These are phyloP conservation scores for Neurospora tetrasperma DNA, from an alignment of 495 filamentous ascomycete species.

Conservation along the genomic window DNA sequence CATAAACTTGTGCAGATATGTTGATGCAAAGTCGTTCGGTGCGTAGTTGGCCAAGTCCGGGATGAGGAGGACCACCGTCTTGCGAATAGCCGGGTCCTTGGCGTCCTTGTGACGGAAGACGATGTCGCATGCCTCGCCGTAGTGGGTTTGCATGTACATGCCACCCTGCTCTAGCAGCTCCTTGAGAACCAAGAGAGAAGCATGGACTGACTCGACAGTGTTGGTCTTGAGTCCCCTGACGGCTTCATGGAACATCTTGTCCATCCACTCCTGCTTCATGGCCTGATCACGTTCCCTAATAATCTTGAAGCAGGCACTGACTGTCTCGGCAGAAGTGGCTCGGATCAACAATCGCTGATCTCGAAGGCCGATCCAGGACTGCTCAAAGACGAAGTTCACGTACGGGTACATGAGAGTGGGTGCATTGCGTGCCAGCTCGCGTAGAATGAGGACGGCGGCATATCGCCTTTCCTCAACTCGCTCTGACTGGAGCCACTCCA, in stretches of 20 bases:
- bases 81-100: constrained; percentile 73
- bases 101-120: constrained; percentile 85
- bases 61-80: constrained; percentile 79
- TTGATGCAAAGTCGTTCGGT: constrained; percentile 70
- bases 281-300: constrained; percentile 80
- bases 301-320: constrained; percentile 88
- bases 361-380: constrained; percentile 88
- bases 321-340: constrained; percentile 79
- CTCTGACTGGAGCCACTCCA: constrained; percentile 95
- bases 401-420: constrained; percentile 90
- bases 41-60: constrained; percentile 89
- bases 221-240: constrained; percentile 64
- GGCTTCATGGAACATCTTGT: constrained; percentile 75
- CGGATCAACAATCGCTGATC: constrained; percentile 85
- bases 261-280: constrained; percentile 77
- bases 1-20: constrained; percentile 93
- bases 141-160: constrained; percentile 96
- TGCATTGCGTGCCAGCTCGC: constrained; percentile 81
- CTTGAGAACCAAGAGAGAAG: constrained; percentile 79
- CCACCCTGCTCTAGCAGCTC: constrained; percentile 86
- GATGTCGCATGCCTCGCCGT: constrained; percentile 80
- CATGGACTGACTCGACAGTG: constrained; percentile 79
- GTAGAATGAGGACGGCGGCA: constrained; percentile 78
- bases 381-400: constrained; percentile 79
- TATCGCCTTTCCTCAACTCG: constrained; percentile 85